Conservation (phyloP, 768 basidiomycete species). For the Mycena vulgaris region DNA sequence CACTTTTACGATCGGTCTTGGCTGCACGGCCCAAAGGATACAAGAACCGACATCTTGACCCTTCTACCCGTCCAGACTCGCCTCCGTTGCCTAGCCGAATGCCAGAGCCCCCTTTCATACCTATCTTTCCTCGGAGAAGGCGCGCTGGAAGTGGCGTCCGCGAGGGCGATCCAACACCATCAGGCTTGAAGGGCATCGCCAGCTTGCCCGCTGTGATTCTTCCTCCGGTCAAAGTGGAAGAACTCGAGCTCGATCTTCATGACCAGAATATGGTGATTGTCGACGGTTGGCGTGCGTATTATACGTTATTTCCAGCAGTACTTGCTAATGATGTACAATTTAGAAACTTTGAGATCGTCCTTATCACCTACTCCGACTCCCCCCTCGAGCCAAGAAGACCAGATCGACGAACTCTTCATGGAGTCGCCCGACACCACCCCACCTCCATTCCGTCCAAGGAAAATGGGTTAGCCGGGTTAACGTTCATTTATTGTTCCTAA, state of each 20-base stretch:
- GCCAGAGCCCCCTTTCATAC: constrained; percentile 41
- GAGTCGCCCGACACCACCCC: constrained; percentile 66
- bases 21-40: constrained; percentile 33
- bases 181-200: constrained; percentile 38
- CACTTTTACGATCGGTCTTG: constrained; percentile 37
- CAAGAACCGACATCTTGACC: constrained; percentile 35
- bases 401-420: constrained; percentile 68
- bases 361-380: constrained; percentile 60
- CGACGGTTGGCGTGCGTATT: constrained; percentile 73
- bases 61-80: constrained; percentile 47
- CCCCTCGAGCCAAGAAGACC: constrained; percentile 59
- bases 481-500: background rate
- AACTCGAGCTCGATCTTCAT: constrained; percentile 62
- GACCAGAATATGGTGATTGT: constrained; percentile 70
- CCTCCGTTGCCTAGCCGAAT: constrained; percentile 45
- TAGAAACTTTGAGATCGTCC: constrained; percentile 59
- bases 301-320: background rate
- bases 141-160: constrained; percentile 39
- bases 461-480: constrained; percentile 61
- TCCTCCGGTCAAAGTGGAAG: constrained; percentile 47
- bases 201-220: constrained; percentile 49
- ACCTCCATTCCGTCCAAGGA: constrained; percentile 53
- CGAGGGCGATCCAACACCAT: constrained; percentile 17
- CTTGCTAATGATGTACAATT: background rate
- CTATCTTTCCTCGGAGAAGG: constrained; percentile 59